These are phyloP conservation scores for Thermothelomyces thermophilus DNA, from an alignment of 2,329 filamentous ascomycete genomes.

Conservation along the genomic window DNA sequence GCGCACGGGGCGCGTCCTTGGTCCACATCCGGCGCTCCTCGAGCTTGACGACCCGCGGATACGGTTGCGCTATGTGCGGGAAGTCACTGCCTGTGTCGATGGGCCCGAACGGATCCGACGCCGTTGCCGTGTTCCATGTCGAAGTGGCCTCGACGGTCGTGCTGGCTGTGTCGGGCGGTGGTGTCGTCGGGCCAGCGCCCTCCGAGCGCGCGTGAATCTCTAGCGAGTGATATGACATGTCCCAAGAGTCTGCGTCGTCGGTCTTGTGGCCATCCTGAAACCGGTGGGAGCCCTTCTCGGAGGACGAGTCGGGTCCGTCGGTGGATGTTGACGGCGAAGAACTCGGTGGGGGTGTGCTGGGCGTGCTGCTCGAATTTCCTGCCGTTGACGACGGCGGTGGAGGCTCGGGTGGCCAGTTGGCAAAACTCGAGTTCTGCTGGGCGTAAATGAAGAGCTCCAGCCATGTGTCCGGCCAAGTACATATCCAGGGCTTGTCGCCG, in stretches of 20 bases:
- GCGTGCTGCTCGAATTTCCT: not conserved
- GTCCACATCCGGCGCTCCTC: constrained; percentile 43
- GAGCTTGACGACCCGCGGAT: constrained; percentile 49
- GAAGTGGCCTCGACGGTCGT: not conserved
- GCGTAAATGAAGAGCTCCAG: constrained; percentile 54
- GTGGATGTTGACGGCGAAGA: not conserved
- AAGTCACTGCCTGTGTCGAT: constrained; percentile 19
- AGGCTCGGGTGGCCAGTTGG: constrained; percentile 8
- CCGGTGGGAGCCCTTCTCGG: not conserved
- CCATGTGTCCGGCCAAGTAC: constrained; percentile 49
- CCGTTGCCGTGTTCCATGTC: constrained; percentile 13
- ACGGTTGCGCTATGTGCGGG: constrained; percentile 30
- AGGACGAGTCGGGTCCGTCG: not conserved
- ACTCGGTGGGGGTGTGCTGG: not conserved
- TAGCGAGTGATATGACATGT: not conserved
- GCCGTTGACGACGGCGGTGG: constrained; percentile 9
- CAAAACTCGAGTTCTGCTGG: constrained; percentile 41
- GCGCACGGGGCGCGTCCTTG: constrained; percentile 31
- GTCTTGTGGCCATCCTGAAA: not conserved
- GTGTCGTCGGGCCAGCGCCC: not conserved
- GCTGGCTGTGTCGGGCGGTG: not conserved
- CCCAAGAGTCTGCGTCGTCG: not conserved
- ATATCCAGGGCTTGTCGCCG: constrained; percentile 53
- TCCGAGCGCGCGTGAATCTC: not conserved
- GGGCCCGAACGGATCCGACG: constrained; percentile 8